phyloP scores from a whole-genome alignment of 345 rosid genomes.

The Dimocarpus longan region DNA sequence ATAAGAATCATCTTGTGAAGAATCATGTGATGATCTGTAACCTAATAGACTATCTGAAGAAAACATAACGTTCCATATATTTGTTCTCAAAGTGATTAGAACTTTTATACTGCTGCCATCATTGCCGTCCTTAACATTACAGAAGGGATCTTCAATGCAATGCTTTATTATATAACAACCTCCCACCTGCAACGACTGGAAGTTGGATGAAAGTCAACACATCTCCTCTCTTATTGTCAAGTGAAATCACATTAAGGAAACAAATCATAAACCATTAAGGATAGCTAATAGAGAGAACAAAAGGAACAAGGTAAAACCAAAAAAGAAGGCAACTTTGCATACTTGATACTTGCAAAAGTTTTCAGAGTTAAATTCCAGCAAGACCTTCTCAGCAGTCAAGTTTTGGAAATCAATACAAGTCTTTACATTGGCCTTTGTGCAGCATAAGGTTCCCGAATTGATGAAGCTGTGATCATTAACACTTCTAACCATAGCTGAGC shows the following conservation, averaged over 20 bases:
- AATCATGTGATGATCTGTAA: constrained; percentile 30
- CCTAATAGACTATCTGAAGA: constrained; percentile 35
- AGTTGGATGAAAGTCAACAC: constrained; percentile 27
- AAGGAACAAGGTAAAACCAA: neutral
- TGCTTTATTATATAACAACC: constrained; percentile 66
- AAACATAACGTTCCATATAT: constrained; percentile 58
- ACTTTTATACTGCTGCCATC: constrained; percentile 40
- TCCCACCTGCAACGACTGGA: constrained; percentile 79
- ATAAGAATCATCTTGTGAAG: constrained; percentile 22
- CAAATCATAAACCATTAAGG: neutral
- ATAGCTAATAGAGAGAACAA: neutral
- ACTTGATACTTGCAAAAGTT: constrained; percentile 53
- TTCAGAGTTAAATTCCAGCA: constrained; percentile 63
- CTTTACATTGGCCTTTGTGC: constrained; percentile 32
- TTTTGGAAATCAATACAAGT: constrained; percentile 25
- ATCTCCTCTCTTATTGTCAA: neutral
- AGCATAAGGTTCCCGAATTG: constrained; percentile 48
- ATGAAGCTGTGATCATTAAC: constrained; percentile 24
- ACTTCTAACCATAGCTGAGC: constrained; percentile 53
- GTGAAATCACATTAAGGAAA: neutral
- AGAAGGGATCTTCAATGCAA: constrained; percentile 45
- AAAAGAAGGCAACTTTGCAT: constrained; percentile 9
- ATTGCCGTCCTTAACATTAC: constrained; percentile 36
- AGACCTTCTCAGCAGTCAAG: constrained; percentile 44
- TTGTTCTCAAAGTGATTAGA: constrained; percentile 41